phyloP scores from a whole-genome alignment of 2,329 filamentous ascomycete genomes.

The Phialocephala subalpina region DNA sequence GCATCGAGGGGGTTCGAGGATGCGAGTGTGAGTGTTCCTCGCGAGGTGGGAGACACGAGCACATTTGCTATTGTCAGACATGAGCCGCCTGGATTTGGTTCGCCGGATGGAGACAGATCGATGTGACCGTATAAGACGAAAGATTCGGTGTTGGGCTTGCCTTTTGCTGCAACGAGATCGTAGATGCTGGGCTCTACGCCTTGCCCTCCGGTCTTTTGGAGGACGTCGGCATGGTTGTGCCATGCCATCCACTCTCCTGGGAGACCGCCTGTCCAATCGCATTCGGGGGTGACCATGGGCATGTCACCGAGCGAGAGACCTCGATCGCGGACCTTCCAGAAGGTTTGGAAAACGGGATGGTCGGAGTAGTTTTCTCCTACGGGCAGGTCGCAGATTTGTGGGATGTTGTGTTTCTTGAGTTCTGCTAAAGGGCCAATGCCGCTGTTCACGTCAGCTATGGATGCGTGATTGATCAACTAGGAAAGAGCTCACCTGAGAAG shows the following conservation, averaged over 20 bases:
- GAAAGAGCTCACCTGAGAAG: slow-evolving; percentile 46
- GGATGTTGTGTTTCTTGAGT: slow-evolving; percentile 46
- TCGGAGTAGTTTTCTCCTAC: slow-evolving; percentile 29
- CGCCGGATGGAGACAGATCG: not conserved
- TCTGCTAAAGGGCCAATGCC: slow-evolving; percentile 53
- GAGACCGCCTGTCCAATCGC: slow-evolving; percentile 24
- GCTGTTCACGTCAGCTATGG: not conserved
- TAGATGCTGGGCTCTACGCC: not conserved
- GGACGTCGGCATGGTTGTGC: slow-evolving; percentile 12
- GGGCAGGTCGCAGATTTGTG: slow-evolving; percentile 16
- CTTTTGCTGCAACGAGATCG: not conserved
- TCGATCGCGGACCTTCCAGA: slow-evolving; percentile 27
- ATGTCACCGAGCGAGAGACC: slow-evolving; percentile 20
- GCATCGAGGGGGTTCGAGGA: slow-evolving; percentile 15
- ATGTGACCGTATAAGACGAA: slow-evolving; percentile 16
- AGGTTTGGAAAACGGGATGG: slow-evolving; percentile 17
- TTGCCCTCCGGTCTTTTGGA: not conserved
- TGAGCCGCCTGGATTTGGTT: slow-evolving; percentile 5
- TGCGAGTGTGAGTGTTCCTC: slow-evolving; percentile 23
- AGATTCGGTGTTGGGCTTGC: slow-evolving; percentile 14
- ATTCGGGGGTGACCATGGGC: slow-evolving; percentile 18
- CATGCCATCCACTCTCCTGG: slow-evolving; percentile 15
- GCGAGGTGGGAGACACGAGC: slow-evolving; percentile 21
- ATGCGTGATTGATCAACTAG: not conserved
- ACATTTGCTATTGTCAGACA: slow-evolving; percentile 8